Percentiles rank a stretch among this genome's conserved stretches.
Conservation (phyloP, 805 yeast species). For the Cyberlindnera mycetangii region DNA sequence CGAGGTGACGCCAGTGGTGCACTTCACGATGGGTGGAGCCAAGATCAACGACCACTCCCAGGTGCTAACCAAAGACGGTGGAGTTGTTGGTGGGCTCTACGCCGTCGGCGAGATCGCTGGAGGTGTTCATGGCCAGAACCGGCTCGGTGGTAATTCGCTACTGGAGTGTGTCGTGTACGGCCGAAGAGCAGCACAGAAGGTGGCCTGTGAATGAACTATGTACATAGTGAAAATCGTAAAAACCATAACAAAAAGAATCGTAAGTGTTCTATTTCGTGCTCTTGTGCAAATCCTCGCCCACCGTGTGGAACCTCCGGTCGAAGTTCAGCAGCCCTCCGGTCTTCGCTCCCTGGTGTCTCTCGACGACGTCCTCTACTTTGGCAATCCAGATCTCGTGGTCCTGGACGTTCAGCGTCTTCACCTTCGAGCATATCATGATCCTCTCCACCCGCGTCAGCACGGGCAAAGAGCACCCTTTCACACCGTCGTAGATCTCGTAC, state of each 20-base stretch:
- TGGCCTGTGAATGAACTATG: neutral
- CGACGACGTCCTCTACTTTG: conserved; percentile 57
- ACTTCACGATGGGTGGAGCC: conserved; percentile 69
- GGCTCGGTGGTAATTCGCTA: conserved; percentile 37
- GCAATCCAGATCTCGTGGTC: conserved; percentile 94
- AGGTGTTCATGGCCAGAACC: conserved; percentile 63
- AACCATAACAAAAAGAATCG: neutral
- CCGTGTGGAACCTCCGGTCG: conserved; percentile 55
- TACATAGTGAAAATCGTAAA: neutral
- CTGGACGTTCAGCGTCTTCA: conserved; percentile 54
- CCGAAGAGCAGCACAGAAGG: conserved; percentile 41
- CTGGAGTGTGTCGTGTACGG: conserved; percentile 46
- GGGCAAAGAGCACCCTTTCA: conserved; percentile 37
- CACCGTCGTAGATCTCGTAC: conserved; percentile 32
- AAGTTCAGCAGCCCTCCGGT: conserved; percentile 68
- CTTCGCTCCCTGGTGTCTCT: conserved; percentile 31
- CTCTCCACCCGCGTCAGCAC: conserved; percentile 55
- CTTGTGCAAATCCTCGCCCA: conserved; percentile 33
- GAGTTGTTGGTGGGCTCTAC: conserved; percentile 41
- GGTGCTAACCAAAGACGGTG: conserved; percentile 35
- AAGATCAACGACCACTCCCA: conserved; percentile 47
- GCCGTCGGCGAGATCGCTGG: conserved; percentile 71
- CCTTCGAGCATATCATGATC: conserved; percentile 58
- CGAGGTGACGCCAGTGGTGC: conserved; percentile 58
- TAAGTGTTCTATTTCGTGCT: conserved; percentile 3